Base-by-base conservation (phyloP, 352 stramenopile species). In the Pelagophyceae sp. region DNA sequence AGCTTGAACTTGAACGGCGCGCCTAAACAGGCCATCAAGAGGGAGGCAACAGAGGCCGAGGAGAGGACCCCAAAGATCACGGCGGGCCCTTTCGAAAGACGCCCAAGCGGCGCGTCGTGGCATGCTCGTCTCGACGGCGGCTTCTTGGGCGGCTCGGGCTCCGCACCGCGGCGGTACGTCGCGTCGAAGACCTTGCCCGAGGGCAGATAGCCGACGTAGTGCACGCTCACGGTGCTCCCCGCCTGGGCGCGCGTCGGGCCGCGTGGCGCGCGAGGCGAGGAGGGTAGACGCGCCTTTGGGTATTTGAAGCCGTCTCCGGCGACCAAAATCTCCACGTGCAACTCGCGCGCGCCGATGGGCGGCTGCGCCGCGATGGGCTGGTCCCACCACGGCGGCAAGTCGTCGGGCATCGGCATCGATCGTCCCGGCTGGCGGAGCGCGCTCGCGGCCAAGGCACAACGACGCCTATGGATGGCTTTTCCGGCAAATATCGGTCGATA, bases 161-260 rank as follows among this genome's bases (percentile, higher is more conserved):
- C 11, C 67, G 33, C 38, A 37, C 67, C 67, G 33, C 67, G 67
- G 33, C 67, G 67, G 67, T 74, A 58, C 15, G 67, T 74, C 67
- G 67, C 11, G 67, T 74, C 67, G 67, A 74, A 74, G 67, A 74
- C 67, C 11, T 33, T 27, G 67, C 67, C 67, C 35, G 5, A 35
- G 1, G 67, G 67, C 35, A 74, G 38, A n/a, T 60, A 74, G 33
- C 67, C 67, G 15, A 74, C 67, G 67, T 74, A 74, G 5, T 74
- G 67, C 5, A 74, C 38, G 67, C 0, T 54, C 2, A 74, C 67
- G 15, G 17, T 54, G 20, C 35, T 29, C 11, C 67, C 67, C 23
- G 67, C 15, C n/a, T n/a, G n/a, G n/a, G n/a, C n/a, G n/a, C n/a
- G n/a, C n/a, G n/a, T n/a, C n/a, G n/a, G n/a, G n/a, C n/a, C n/a